A percentile compares a stretch with the other conserved stretches of the same genome.
These are phyloP conservation scores for Sinapis alba DNA, from an alignment of 441 rosid genomes.

Conservation along the genomic window DNA sequence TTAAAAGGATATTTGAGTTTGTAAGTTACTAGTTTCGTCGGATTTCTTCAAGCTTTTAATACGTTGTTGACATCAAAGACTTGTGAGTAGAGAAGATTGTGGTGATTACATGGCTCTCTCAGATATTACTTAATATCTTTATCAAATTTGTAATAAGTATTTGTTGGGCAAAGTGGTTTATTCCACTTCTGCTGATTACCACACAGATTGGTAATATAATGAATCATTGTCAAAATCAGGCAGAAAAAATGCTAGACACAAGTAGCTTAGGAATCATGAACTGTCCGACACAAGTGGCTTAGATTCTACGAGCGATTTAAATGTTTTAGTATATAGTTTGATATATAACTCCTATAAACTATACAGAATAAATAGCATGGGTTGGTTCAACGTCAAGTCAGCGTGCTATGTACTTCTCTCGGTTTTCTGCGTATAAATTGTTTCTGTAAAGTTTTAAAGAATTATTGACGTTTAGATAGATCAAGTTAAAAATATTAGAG, in stretches of 20 bases:
- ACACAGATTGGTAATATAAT: not conserved
- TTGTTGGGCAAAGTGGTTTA: not conserved
- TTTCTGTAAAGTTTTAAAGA: not conserved
- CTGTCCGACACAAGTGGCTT: conserved; percentile 31
- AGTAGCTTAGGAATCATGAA: conserved; percentile 9
- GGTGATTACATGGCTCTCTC: conserved; percentile 11
- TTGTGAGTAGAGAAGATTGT: conserved; percentile 4
- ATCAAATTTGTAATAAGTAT: not conserved
- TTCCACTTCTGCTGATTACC: not conserved
- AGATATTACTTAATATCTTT: not conserved
- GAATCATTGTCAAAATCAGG: not conserved
- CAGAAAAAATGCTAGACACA: not conserved
- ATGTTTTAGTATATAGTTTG: conserved; percentile 15
- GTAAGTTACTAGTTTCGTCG: conserved; percentile 12
- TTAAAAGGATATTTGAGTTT: conserved; percentile 11
- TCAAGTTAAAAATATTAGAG: not conserved
- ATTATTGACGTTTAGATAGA: not conserved
- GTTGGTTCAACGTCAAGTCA: conserved; percentile 23
- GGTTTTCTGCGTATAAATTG: conserved; percentile 33
- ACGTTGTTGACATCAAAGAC: conserved; percentile 19
- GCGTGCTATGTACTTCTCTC: conserved; percentile 19
- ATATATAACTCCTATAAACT: not conserved
- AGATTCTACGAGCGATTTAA: conserved; percentile 26
- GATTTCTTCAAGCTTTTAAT: not conserved
- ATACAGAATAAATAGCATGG: conserved; percentile 17